Conservation (phyloP, 2,329 filamentous ascomycete genomes). For the Fusarium heterosporum region DNA sequence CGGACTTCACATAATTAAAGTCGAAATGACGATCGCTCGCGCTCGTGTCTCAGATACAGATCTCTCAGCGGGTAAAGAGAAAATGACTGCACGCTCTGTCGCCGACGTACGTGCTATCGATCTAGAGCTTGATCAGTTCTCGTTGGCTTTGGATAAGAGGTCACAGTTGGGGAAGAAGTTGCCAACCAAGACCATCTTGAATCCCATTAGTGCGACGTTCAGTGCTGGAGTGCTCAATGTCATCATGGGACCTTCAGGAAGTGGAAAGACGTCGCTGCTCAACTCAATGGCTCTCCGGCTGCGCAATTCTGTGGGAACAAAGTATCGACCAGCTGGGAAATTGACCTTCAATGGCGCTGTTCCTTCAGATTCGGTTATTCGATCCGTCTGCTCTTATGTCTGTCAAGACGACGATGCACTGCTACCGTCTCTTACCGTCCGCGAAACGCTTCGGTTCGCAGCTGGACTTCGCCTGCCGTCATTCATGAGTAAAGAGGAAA, state of each 20-base stretch:
- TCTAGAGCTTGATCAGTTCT: slow-evolving; percentile 73
- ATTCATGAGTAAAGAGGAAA: slow-evolving; percentile 77
- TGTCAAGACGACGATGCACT: slow-evolving; percentile 83
- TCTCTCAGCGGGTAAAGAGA: slow-evolving; percentile 76
- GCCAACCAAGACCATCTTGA: slow-evolving; percentile 70
- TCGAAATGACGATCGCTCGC: slow-evolving; percentile 77
- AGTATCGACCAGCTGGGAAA: slow-evolving; percentile 70
- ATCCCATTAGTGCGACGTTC: slow-evolving; percentile 75
- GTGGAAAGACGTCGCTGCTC: slow-evolving; percentile 79
- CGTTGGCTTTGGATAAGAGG: slow-evolving; percentile 72
- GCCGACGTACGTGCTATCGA: slow-evolving; percentile 69
- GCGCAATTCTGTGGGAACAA: slow-evolving; percentile 69
- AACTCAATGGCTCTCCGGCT: slow-evolving; percentile 79
- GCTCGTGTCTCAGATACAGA: slow-evolving; percentile 70
- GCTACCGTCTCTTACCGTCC: slow-evolving; percentile 78
- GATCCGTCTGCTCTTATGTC: slow-evolving; percentile 80
- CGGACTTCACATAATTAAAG: slow-evolving; percentile 71
- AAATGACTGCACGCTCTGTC: slow-evolving; percentile 67
- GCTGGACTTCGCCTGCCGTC: slow-evolving; percentile 77
- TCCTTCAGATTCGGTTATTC: slow-evolving; percentile 75
- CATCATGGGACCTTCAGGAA: slow-evolving; percentile 84
- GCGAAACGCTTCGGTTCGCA: slow-evolving; percentile 78
- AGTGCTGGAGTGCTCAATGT: slow-evolving; percentile 76
- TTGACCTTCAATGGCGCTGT: slow-evolving; percentile 77
- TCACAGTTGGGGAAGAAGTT: slow-evolving; percentile 63